These are phyloP conservation scores for Tilletia setariae DNA, from an alignment of 1,284 basidiomycete genomes.

Conservation along the genomic window DNA sequence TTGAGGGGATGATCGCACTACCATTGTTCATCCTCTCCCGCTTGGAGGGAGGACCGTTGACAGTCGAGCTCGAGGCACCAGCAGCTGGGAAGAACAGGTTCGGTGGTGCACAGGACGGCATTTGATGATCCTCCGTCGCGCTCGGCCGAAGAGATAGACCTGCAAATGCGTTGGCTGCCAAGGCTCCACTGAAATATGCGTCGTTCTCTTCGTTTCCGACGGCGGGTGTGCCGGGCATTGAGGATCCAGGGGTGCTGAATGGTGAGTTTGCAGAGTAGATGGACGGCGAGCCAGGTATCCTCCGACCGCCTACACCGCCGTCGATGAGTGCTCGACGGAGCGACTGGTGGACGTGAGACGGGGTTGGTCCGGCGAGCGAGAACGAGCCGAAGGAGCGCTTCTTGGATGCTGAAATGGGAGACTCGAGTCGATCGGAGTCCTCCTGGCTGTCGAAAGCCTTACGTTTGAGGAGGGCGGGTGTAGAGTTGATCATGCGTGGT, in stretches of 20 bases:
- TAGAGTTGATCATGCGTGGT: slow-evolving; percentile 30
- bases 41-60: slow-evolving; percentile 1
- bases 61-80: slow-evolving; percentile 18
- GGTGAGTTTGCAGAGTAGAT: slow-evolving; percentile 51
- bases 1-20: not conserved
- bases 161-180: slow-evolving; percentile 43
- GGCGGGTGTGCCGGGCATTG: slow-evolving; percentile 47
- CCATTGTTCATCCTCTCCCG: not conserved
- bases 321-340: slow-evolving; percentile 51
- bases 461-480: slow-evolving; percentile 11
- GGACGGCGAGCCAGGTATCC: slow-evolving; percentile 33
- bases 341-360: slow-evolving; percentile 34
- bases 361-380: slow-evolving; percentile 25
- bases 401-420: slow-evolving; percentile 26
- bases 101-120: slow-evolving; percentile 53
- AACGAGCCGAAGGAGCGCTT: slow-evolving; percentile 52
- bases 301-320: slow-evolving; percentile 42
- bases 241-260: slow-evolving; percentile 50
- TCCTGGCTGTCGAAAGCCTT: slow-evolving; percentile 25
- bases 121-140: slow-evolving; percentile 40
- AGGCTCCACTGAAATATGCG: slow-evolving; percentile 36
- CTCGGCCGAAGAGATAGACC: slow-evolving; percentile 44
- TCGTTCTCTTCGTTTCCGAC: slow-evolving; percentile 40
- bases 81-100: slow-evolving; percentile 54
- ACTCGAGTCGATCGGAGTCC: slow-evolving; percentile 28